These are phyloP conservation scores for Isatis tinctoria DNA, from an alignment of 345 rosid genomes.

Conservation along the genomic window DNA sequence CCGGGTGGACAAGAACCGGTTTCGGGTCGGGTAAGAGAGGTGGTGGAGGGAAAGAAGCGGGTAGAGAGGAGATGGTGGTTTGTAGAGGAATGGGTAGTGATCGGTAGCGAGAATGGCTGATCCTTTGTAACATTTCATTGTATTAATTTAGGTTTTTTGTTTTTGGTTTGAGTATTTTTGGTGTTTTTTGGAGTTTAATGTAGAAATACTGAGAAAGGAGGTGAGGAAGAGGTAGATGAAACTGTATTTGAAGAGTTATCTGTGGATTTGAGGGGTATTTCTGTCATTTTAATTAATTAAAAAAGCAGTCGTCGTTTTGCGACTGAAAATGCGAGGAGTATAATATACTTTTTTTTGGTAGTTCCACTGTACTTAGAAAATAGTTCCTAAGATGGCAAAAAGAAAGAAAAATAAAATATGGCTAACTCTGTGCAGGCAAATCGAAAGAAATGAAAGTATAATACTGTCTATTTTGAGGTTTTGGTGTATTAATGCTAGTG, in stretches of 20 bases:
- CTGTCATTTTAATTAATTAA: not conserved
- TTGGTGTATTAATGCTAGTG: too few species aligned
- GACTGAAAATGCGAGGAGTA: not conserved
- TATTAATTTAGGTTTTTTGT: not conserved
- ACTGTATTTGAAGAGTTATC: not conserved
- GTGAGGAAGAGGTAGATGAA: not conserved
- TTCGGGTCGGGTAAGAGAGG: slow-evolving; percentile 30
- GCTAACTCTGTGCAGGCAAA: not conserved
- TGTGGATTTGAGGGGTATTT: not conserved
- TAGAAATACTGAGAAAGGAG: not conserved
- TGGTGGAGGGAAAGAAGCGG: slow-evolving; percentile 11
- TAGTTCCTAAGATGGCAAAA: not conserved
- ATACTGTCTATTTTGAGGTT: too few species aligned
- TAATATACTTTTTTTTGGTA: too few species aligned
- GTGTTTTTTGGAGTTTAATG: not conserved
- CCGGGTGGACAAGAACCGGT: slow-evolving; percentile 31
- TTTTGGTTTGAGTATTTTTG: too few species aligned
- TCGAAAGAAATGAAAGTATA: too few species aligned
- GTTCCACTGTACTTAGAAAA: not conserved
- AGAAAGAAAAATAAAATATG: not conserved
- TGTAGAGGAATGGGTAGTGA: slow-evolving; percentile 10
- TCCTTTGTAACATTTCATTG: slow-evolving; percentile 24
- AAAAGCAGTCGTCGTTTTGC: not conserved
- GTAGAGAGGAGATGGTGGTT: slow-evolving; percentile 10
- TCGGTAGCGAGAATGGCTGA: slow-evolving; percentile 9